phyloP scores from a whole-genome alignment of 2,329 filamentous ascomycete genomes.

The Colletotrichum cereale region DNA sequence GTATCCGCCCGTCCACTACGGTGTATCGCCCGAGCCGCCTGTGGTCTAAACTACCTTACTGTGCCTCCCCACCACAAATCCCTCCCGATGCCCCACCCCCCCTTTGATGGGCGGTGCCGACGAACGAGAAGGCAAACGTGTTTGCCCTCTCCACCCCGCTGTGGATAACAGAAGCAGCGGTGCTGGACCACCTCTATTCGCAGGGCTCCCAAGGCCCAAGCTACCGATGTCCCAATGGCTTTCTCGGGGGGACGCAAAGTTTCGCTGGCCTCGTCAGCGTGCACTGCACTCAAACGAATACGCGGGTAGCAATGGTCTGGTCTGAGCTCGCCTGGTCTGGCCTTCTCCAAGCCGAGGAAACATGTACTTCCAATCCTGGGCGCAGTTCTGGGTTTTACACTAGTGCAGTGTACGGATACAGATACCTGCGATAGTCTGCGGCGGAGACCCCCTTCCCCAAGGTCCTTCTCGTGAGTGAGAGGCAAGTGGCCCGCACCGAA shows the following conservation, averaged over 20 bases:
- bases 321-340: slow-evolving; percentile 10
- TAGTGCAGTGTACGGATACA: not conserved
- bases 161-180: slow-evolving; percentile 6
- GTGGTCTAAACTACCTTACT: slow-evolving; percentile 2
- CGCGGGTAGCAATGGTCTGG: not conserved
- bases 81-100: slow-evolving; percentile 19
- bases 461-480: not conserved
- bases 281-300: not conserved
- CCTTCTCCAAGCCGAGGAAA: slow-evolving; percentile 20
- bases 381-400: slow-evolving; percentile 7
- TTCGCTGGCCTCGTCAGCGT: slow-evolving; percentile 14
- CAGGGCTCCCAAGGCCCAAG: not conserved
- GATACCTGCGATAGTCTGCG: too few relatives aligned
- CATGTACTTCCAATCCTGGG: slow-evolving; percentile 18
- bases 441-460: slow-evolving; percentile 5
- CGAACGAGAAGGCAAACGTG: slow-evolving; percentile 24
- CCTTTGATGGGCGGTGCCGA: slow-evolving; percentile 4
- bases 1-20: slow-evolving; percentile 21
- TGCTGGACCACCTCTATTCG: slow-evolving; percentile 8
- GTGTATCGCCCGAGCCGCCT: slow-evolving; percentile 26
- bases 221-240: slow-evolving; percentile 13
- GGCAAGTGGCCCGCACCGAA: slow-evolving; percentile 2
- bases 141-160: slow-evolving; percentile 25
- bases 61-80: slow-evolving; percentile 24
- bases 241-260: slow-evolving; percentile 26